Evolutionary conservation across 1,139 yeast species (phyloP).

Genomic region (Candida glucosophila): DNA sequence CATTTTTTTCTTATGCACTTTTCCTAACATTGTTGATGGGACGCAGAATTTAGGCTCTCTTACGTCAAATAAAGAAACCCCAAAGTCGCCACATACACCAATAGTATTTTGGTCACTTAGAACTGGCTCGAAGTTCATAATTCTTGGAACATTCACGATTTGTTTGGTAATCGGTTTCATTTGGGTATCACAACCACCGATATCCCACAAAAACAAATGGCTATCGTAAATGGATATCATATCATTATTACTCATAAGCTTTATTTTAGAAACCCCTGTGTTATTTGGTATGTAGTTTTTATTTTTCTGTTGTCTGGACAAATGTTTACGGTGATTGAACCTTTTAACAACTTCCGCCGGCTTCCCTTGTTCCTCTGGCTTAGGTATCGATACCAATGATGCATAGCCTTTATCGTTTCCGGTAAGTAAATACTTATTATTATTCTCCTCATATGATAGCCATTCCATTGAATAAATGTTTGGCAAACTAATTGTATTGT

Average conservation of each 20-base stretch:
- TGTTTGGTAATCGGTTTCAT: constrained; percentile 37
- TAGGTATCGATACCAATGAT: constrained; percentile 60
- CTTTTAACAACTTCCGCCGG: constrained; percentile 68
- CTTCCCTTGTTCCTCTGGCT: constrained; percentile 23
- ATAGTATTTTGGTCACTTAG: constrained; percentile 24
- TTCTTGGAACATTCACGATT: constrained; percentile 44
- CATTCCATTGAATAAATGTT: constrained; percentile 59
- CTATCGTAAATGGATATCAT: constrained; percentile 55
- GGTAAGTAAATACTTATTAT: constrained; percentile 35
- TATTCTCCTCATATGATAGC: constrained; percentile 34
- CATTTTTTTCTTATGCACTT: constrained; percentile 11
- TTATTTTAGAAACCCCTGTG: constrained; percentile 13
- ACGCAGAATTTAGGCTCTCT: constrained; percentile 35
- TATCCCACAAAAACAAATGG: constrained; percentile 66
- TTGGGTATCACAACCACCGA: constrained; percentile 42
- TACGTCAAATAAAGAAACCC: constrained; percentile 62
- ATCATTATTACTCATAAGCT: constrained; percentile 6
- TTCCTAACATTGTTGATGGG: constrained; percentile 15
- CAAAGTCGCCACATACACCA: constrained; percentile 62
- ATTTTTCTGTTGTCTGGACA: no score
- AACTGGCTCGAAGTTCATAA: constrained; percentile 45
- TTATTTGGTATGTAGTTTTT: constrained; percentile 6
- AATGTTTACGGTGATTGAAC: constrained; percentile 63
- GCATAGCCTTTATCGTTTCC: constrained; percentile 69
- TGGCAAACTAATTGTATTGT: constrained; percentile 66